A percentile compares a stretch with the other conserved stretches of the same genome.
These are phyloP conservation scores for Candida peoriensis DNA, from an alignment of 805 yeast species.

Conservation along the genomic window DNA sequence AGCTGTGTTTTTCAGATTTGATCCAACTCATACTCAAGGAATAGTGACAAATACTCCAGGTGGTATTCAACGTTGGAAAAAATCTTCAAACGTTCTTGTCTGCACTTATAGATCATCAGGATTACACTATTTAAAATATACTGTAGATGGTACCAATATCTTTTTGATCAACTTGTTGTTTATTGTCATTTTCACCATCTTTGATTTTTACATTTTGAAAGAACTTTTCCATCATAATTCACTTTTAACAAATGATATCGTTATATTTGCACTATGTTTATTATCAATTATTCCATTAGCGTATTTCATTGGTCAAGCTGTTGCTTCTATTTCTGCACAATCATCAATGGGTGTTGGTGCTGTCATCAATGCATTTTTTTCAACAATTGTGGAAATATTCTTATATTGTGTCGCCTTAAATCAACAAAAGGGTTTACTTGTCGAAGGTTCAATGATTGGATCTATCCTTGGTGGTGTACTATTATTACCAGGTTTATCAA, in stretches of 20 bases:
- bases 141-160: constrained; percentile 93
- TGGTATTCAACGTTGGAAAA: constrained; percentile 11
- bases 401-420: constrained; percentile 86
- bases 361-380: constrained; percentile 94
- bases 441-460: constrained; percentile 95
- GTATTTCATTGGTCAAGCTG: constrained; percentile 97
- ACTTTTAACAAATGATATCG: constrained; percentile 48
- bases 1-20: constrained; percentile 71
- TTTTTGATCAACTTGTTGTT: constrained; percentile 81
- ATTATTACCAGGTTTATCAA: constrained; percentile 86
- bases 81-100: constrained; percentile 56
- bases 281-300: constrained; percentile 90
- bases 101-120: constrained; percentile 94
- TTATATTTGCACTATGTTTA: constrained; percentile 70
- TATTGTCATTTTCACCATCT: constrained; percentile 75
- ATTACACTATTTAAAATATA: constrained; percentile 88
- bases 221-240: constrained; percentile 33
- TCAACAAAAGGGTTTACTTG: constrained; percentile 81
- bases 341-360: constrained; percentile 99
- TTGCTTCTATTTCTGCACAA: constrained; percentile 98
- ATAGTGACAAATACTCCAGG: constrained; percentile 15
- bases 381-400: constrained; percentile 91
- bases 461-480: constrained; percentile 89
- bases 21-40: no score
- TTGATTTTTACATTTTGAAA: constrained; percentile 65